A percentile compares a stretch with the other conserved stretches of the same genome.
Evolutionary conservation across 306 rosid genomes (phyloP).

Genomic region (Medicago lupulina): DNA sequence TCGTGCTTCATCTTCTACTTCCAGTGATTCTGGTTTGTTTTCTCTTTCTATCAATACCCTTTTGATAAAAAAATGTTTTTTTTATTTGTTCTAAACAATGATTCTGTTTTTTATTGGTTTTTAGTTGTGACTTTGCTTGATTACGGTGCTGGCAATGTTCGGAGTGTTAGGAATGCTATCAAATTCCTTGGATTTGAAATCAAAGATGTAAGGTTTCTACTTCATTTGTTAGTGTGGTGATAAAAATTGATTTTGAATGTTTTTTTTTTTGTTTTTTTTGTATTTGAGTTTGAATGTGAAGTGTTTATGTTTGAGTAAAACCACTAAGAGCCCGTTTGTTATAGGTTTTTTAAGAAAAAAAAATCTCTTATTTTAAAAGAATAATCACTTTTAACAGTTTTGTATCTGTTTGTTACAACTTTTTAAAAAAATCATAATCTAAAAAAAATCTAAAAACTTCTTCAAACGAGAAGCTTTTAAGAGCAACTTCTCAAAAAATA

Average conservation of each 20-base stretch:
- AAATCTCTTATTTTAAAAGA: no score
- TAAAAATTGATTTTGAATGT: not conserved
- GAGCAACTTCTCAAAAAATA: no score
- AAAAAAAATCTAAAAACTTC: no score
- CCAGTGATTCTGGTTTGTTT: conserved; percentile 63
- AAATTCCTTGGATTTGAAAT: conserved; percentile 80
- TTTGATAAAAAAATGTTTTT: not conserved
- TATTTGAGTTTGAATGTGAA: not conserved
- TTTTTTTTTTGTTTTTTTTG: not conserved
- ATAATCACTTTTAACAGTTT: no score
- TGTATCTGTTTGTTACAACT: no score
- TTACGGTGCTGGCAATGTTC: conserved; percentile 95
- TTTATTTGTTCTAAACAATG: not conserved
- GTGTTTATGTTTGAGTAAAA: not conserved
- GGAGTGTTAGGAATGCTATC: conserved; percentile 90
- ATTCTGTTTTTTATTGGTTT: not conserved
- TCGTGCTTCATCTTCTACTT: conserved; percentile 63
- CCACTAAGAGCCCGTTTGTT: no score
- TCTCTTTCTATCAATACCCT: conserved; percentile 31
- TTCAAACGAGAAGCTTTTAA: no score
- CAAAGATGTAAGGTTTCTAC: conserved; percentile 68
- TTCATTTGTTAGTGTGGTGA: not conserved
- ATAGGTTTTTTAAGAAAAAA: no score
- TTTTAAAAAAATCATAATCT: no score
- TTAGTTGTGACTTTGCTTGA: conserved; percentile 91